Conservation (phyloP, 1,284 basidiomycete genomes). For the Irpex lacteus region DNA sequence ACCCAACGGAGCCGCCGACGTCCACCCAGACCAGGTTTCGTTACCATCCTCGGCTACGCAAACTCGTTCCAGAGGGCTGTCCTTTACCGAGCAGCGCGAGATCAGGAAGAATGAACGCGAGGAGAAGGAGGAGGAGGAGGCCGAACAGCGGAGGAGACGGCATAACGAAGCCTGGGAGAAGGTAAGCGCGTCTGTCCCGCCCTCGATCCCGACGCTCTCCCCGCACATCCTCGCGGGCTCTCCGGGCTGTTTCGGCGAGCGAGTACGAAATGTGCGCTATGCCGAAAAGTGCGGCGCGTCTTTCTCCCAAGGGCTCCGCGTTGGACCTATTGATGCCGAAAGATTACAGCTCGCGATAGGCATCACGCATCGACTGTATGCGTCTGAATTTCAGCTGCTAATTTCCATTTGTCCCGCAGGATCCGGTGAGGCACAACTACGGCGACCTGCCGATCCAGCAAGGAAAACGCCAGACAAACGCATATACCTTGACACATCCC, state of each 20-base stretch:
- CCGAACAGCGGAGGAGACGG: slow-evolving; percentile 33
- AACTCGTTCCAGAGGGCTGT: slow-evolving; percentile 10
- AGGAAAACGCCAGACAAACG: slow-evolving; percentile 18
- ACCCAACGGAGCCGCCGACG: slow-evolving; percentile 13
- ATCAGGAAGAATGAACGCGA: slow-evolving; percentile 22
- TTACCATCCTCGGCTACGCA: slow-evolving; percentile 3
- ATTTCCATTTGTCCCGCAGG: slow-evolving; percentile 28
- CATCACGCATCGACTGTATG: neutral
- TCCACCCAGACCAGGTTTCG: slow-evolving; percentile 11
- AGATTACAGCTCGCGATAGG: neutral
- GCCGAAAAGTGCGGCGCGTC: neutral
- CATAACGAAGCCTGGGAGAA: slow-evolving; percentile 47
- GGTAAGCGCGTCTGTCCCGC: slow-evolving; percentile 25
- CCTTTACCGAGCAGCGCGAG: slow-evolving; percentile 27
- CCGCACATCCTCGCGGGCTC: neutral
- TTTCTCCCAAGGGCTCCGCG: neutral
- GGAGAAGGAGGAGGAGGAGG: slow-evolving; percentile 22
- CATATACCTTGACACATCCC: neutral
- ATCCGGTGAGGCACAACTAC: slow-evolving; percentile 62
- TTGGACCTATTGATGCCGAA: neutral
- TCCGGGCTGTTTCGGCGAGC: neutral
- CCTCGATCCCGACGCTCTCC: neutral
- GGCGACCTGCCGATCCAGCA: slow-evolving; percentile 57
- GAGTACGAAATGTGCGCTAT: neutral
- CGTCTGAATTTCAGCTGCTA: neutral